Base-by-base conservation (phyloP, 495 filamentous ascomycete species). In the Trichoderma orchidacearum region DNA sequence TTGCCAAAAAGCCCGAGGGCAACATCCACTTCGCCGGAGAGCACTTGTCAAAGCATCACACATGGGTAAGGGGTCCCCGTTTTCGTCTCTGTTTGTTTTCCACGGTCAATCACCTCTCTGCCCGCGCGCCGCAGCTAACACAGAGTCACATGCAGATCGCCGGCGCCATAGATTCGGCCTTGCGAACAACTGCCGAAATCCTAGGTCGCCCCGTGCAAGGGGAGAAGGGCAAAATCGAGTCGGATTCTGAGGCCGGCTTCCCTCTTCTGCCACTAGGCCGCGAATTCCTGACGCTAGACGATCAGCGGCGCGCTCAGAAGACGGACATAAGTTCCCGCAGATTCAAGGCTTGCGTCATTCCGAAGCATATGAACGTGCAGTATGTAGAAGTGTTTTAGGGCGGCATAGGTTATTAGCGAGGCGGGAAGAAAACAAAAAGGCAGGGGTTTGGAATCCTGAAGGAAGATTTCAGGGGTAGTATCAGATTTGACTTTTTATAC, bases 11-110 rank as follows among this genome's bases (percentile, higher is more conserved):
- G 27, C 12, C 29, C 13, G 60, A 62, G 48, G 54, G 60, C 15
- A 62, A 58, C 18, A 62, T 62, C n/a, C 41, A 61, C 51, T 62
- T 62, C 23, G 60, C 60, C 0, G 55, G 60, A 31, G 60, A 62
- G 31, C 60, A 62, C 23, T 51, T 62, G 36, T 56, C 51, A 13
- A 34, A 50, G 2, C 60, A 61, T 36, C 60, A 62, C 28, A 63
- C 60, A n/a, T 61, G 58, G 60, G 56, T 61, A 2, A 56, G 53
- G 15, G 31, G 4, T 17, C 15, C 11, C 25, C 29, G 21, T n/a
- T n/a, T n/a, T n/a, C n/a, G n/a, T n/a, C n/a, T n/a, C n/a, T n/a
- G n/a, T n/a, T n/a, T n/a, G n/a, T n/a, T n/a, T n/a, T n/a, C n/a
- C n/a, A n/a, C n/a, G n/a, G n/a, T n/a, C n/a, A n/a, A n/a, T n/a